These are phyloP conservation scores for Typha latifolia DNA, from an alignment of 176 grass and related monocot genomes.

Conservation along the genomic window DNA sequence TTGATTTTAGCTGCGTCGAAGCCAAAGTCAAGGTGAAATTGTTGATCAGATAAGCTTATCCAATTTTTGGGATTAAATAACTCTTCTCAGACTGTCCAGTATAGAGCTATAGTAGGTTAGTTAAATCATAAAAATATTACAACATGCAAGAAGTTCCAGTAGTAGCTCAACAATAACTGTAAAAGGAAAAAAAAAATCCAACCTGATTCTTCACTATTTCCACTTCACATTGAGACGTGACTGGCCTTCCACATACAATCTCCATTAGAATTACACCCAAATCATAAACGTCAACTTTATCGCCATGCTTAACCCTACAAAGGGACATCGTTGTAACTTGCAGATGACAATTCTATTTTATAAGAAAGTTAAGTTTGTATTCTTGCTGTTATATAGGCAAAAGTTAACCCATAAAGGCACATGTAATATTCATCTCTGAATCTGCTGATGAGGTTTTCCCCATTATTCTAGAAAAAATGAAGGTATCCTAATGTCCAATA, in stretches of 20 bases:
- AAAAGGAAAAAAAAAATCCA: not conserved
- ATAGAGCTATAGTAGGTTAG: constrained; percentile 1
- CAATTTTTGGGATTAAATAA: not conserved
- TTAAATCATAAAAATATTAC: constrained; percentile 8
- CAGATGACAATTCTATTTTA: not conserved
- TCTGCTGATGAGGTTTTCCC: too few species aligned
- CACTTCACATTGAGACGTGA: constrained; percentile 64
- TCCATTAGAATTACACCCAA: constrained; percentile 82
- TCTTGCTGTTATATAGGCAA: not conserved
- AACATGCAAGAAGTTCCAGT: too few species aligned
- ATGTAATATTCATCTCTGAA: too few species aligned
- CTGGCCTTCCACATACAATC: constrained; percentile 72
- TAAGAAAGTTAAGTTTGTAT: not conserved
- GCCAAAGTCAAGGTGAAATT: constrained; percentile 8
- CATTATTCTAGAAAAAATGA: too few species aligned
- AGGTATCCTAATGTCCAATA: too few species aligned
- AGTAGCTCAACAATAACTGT: not conserved
- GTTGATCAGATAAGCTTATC: not conserved
- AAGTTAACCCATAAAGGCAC: too few species aligned
- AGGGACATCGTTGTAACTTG: not conserved
- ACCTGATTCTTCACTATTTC: constrained; percentile 78
- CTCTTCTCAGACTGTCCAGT: not conserved
- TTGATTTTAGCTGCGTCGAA: constrained; percentile 50
- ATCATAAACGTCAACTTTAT: constrained; percentile 73
- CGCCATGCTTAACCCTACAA: constrained; percentile 41